Conservation (phyloP, 2,329 filamentous ascomycete species). For the Magnaporthiopsis rhizophila region DNA sequence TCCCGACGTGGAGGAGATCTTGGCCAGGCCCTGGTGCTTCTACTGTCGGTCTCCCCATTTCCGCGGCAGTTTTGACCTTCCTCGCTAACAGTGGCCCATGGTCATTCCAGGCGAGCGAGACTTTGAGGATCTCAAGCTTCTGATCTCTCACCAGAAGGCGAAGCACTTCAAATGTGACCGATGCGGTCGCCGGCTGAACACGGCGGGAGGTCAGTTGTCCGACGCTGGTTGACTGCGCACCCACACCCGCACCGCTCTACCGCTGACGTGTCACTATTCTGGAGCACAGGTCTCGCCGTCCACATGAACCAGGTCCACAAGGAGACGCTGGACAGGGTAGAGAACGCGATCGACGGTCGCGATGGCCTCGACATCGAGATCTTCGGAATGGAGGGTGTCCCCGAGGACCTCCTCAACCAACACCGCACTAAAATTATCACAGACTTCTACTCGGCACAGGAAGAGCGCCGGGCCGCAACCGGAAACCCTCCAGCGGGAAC, state of each 20-base stretch:
- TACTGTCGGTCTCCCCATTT: conserved; percentile 56
- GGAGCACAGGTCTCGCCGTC: conserved; percentile 68
- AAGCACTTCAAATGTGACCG: conserved; percentile 98
- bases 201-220: conserved; percentile 68
- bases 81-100: conserved; percentile 7
- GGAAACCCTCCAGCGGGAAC: conserved; percentile 62
- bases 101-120: conserved; percentile 66
- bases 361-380: conserved; percentile 87
- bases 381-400: conserved; percentile 96
- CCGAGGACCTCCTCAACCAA: conserved; percentile 71
- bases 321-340: conserved; percentile 76
- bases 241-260: not conserved
- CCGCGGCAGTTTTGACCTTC: not conserved
- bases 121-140: conserved; percentile 93
- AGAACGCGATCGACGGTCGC: conserved; percentile 85
- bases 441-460: conserved; percentile 78
- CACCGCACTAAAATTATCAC: conserved; percentile 83
- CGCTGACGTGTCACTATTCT: not conserved
- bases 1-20: conserved; percentile 80
- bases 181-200: conserved; percentile 83
- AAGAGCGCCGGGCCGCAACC: conserved; percentile 71
- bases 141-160: conserved; percentile 96
- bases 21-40: conserved; percentile 90
- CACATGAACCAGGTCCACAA: conserved; percentile 99
- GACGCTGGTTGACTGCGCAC: not conserved